phyloP scores from a whole-genome alignment of 2,329 filamentous ascomycete genomes.

The Beauveria scarabaeidicola region DNA sequence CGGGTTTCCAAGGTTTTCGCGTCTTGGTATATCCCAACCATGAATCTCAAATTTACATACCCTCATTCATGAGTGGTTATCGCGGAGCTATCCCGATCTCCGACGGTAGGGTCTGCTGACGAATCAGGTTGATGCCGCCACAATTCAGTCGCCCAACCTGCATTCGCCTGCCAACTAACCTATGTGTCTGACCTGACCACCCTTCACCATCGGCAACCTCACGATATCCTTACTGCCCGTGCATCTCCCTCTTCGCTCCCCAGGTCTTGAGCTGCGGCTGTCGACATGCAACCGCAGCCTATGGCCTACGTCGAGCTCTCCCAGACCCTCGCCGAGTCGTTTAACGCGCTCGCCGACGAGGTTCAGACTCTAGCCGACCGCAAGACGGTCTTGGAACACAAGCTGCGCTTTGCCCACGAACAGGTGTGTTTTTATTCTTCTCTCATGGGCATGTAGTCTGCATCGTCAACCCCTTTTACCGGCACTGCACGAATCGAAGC shows the following conservation, averaged over 20 bases:
- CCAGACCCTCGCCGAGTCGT: constrained; percentile 54
- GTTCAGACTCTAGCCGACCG: constrained; percentile 55
- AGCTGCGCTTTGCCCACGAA: constrained; percentile 57
- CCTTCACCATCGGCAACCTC: neutral
- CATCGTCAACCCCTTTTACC: neutral
- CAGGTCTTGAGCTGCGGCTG: neutral
- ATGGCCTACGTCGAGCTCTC: constrained; percentile 35
- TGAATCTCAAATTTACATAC: neutral
- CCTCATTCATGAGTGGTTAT: constrained; percentile 4
- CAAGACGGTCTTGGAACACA: constrained; percentile 58
- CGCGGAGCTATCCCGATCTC: constrained; percentile 12
- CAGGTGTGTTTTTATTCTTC: constrained; percentile 41
- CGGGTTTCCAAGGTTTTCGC: neutral
- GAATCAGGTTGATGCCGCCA: constrained; percentile 7
- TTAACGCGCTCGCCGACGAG: constrained; percentile 56
- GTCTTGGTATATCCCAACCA: neutral
- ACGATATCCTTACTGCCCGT: neutral
- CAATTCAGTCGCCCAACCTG: neutral
- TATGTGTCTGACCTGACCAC: neutral
- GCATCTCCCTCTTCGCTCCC: neutral
- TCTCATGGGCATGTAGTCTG: neutral
- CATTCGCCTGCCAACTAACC: neutral
- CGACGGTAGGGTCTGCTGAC: constrained; percentile 9
- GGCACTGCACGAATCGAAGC: neutral
- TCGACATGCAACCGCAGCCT: constrained; percentile 15